These are phyloP conservation scores for Rutstroemia sp. DNA, from an alignment of 2,329 filamentous ascomycete genomes.

Conservation along the genomic window DNA sequence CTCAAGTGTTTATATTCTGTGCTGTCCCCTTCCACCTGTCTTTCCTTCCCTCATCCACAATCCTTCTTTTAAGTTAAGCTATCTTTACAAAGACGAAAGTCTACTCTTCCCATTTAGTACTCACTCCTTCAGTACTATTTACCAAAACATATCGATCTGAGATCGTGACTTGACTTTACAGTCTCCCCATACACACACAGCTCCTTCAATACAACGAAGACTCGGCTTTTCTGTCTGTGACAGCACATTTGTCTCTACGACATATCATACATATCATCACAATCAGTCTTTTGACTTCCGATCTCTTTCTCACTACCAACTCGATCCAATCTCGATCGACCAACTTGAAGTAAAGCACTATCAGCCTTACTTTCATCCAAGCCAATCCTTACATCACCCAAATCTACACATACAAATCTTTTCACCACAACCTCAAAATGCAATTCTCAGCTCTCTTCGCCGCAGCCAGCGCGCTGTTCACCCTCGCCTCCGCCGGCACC, in stretches of 20 bases:
- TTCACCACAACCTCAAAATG: constrained; percentile 37
- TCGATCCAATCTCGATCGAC: constrained; percentile 15
- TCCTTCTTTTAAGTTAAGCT: background rate
- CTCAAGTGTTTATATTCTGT: background rate
- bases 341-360: constrained; percentile 19
- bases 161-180: constrained; percentile 20
- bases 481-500: constrained; percentile 38
- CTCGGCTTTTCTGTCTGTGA: constrained; percentile 13
- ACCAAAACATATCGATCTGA: constrained; percentile 17
- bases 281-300: background rate
- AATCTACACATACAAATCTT: constrained; percentile 1
- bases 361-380: constrained; percentile 12
- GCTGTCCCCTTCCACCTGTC: background rate
- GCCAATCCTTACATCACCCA: constrained; percentile 16
- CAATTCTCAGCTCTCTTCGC: constrained; percentile 39
- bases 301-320: background rate
- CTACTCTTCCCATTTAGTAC: background rate
- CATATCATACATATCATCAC: constrained; percentile 6
- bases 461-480: constrained; percentile 36
- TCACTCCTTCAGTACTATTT: constrained; percentile 17
- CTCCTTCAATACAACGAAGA: constrained; percentile 8
- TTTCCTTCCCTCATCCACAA: background rate
- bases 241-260: constrained; percentile 18
- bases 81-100: background rate
- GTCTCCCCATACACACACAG: constrained; percentile 11